Evolutionary conservation across 257 asterid species (phyloP).

Genomic region (Paraleonurus japonicus): DNA sequence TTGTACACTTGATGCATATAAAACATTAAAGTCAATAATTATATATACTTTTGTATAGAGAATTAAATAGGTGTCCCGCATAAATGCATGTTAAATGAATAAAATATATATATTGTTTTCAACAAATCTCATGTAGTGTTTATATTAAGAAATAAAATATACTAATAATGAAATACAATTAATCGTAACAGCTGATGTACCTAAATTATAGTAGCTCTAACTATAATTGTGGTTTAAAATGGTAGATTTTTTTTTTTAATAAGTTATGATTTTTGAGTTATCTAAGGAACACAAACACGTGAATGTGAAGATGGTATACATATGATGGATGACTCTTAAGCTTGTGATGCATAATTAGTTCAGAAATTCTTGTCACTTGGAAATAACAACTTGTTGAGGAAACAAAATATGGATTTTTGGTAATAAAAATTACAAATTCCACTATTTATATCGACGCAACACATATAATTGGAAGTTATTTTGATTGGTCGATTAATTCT

Average conservation of each 20-base stretch:
- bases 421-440: too few relatives aligned
- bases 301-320: not conserved
- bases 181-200: not conserved
- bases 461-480: too few relatives aligned
- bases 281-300: not conserved
- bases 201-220: not conserved
- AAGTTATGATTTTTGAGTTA: not conserved
- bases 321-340: not conserved
- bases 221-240: not conserved
- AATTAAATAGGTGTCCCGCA: too few relatives aligned
- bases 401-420: too few relatives aligned
- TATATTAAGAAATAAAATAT: not conserved
- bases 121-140: not conserved
- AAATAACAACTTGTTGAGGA: not conserved
- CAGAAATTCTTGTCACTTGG: not conserved
- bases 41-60: too few relatives aligned
- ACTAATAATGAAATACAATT: not conserved
- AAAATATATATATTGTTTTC: too few relatives aligned
- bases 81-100: too few relatives aligned
- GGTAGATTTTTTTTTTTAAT: not conserved
- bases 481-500: too few relatives aligned
- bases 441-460: too few relatives aligned
- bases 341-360: not conserved
- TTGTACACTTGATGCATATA: too few relatives aligned
- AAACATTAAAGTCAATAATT: too few relatives aligned